Evolutionary conservation across 2,329 filamentous ascomycete species (phyloP).

Genomic region (Calonectria henricotiae): DNA sequence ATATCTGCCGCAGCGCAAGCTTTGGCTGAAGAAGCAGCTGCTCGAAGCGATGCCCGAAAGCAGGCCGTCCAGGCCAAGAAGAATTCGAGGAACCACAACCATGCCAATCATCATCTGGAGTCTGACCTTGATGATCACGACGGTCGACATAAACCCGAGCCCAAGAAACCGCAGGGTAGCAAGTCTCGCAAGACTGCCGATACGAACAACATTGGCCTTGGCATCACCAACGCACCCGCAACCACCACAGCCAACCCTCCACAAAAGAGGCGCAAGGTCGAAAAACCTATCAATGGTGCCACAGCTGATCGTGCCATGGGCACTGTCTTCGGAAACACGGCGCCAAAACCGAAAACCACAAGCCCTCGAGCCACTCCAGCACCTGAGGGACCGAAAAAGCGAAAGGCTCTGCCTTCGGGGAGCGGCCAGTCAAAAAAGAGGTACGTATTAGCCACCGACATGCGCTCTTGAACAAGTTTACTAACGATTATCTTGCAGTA

Average conservation of each 20-base stretch:
- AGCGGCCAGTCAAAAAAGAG: conserved; percentile 86
- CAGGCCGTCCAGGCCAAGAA: conserved; percentile 86
- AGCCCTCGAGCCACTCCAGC: conserved; percentile 81
- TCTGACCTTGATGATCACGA: conserved; percentile 85
- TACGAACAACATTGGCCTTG: conserved; percentile 72
- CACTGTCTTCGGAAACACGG: conserved; percentile 67
- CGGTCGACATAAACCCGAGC: conserved; percentile 65
- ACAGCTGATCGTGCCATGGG: conserved; percentile 81
- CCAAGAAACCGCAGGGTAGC: conserved; percentile 76
- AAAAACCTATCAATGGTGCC: conserved; percentile 73
- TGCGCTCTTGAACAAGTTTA: not conserved
- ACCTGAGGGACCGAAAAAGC: conserved; percentile 81
- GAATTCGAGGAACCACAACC: conserved; percentile 74
- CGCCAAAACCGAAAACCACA: conserved; percentile 72
- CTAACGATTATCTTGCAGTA: conserved; percentile 51
- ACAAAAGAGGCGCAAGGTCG: conserved; percentile 86
- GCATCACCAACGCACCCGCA: conserved; percentile 73
- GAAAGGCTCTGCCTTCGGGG: conserved; percentile 75
- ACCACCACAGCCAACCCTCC: conserved; percentile 72
- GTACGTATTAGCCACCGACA: conserved; percentile 64
- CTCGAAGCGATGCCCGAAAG: conserved; percentile 87
- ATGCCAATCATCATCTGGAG: conserved; percentile 65
- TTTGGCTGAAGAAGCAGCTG: conserved; percentile 86
- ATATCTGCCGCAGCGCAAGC: conserved; percentile 85
- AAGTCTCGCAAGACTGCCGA: conserved; percentile 78